These are phyloP conservation scores for Hypomyces rosellus DNA, from an alignment of 2,329 filamentous ascomycete genomes.

Conservation along the genomic window DNA sequence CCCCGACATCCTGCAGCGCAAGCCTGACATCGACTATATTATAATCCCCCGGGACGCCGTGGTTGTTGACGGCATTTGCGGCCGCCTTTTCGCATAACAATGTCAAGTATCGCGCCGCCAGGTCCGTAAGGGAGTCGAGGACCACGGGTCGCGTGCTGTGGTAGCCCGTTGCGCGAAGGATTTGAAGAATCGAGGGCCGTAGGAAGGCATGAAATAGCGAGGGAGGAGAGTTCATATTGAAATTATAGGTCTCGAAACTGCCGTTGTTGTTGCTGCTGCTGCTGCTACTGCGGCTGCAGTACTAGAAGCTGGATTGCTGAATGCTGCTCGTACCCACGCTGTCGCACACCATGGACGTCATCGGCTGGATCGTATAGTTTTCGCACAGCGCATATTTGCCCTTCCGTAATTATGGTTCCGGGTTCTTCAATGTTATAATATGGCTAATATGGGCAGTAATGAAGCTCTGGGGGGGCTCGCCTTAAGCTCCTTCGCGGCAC, in stretches of 20 bases:
- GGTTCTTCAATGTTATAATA: not conserved
- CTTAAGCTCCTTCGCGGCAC: too few relatives aligned
- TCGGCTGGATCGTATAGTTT: slow-evolving; percentile 18
- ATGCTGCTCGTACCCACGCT: slow-evolving; percentile 19
- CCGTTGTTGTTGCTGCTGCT: not conserved
- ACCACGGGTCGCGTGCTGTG: slow-evolving; percentile 75
- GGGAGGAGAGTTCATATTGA: slow-evolving; percentile 39
- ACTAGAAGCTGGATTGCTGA: not conserved
- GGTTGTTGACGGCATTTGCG: slow-evolving; percentile 62
- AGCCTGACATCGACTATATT: slow-evolving; percentile 71
- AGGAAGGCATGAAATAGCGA: slow-evolving; percentile 67
- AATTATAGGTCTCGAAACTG: not conserved
- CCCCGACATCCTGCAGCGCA: slow-evolving; percentile 76
- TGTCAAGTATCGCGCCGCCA: slow-evolving; percentile 74
- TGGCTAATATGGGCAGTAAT: not conserved
- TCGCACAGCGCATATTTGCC: slow-evolving; percentile 25
- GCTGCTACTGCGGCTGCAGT: not conserved
- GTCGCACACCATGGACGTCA: slow-evolving; percentile 25
- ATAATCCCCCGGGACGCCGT: slow-evolving; percentile 46
- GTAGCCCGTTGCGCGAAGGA: slow-evolving; percentile 86
- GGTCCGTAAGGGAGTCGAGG: slow-evolving; percentile 80
- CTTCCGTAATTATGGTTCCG: not conserved
- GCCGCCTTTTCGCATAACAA: slow-evolving; percentile 69
- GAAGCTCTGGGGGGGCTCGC: not conserved
- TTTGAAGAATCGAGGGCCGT: slow-evolving; percentile 81